These are phyloP conservation scores for Malbranchea cinnamomea DNA, from an alignment of 2,329 filamentous ascomycete genomes.

Conservation along the genomic window DNA sequence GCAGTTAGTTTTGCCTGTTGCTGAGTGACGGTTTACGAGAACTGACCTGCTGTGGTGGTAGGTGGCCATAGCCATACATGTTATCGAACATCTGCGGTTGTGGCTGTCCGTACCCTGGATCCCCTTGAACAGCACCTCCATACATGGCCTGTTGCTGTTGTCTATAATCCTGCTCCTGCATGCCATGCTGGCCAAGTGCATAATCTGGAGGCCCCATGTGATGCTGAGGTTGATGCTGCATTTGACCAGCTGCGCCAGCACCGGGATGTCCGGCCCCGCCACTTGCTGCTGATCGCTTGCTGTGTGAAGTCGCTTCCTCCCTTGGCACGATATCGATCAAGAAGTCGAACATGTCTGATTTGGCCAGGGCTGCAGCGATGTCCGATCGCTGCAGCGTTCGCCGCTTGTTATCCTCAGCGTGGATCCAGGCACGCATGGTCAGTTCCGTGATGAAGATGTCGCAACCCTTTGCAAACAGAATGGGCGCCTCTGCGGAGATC, in stretches of 20 bases:
- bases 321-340: slow-evolving; percentile 96
- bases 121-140: slow-evolving; percentile 59
- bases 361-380: slow-evolving; percentile 86
- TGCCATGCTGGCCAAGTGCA: slow-evolving; percentile 45
- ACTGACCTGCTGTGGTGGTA: slow-evolving; percentile 70
- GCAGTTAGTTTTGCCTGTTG: background rate
- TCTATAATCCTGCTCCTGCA: slow-evolving; percentile 66
- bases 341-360: slow-evolving; percentile 99
- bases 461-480: slow-evolving; percentile 94
- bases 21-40: background rate
- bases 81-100: slow-evolving; percentile 65
- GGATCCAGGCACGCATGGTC: slow-evolving; percentile 99
- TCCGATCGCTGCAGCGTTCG: slow-evolving; percentile 89
- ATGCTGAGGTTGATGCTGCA: slow-evolving; percentile 31
- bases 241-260: slow-evolving; percentile 17
- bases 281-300: slow-evolving; percentile 55
- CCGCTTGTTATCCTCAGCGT: slow-evolving; percentile 96
- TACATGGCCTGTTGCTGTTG: slow-evolving; percentile 68
- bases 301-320: slow-evolving; percentile 75
- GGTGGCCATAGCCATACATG: slow-evolving; percentile 72
- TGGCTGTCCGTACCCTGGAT: slow-evolving; percentile 62
- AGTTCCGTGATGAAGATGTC: slow-evolving; percentile 99
- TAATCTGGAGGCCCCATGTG: slow-evolving; percentile 41
- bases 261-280: slow-evolving; percentile 5
- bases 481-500: slow-evolving; percentile 96